Evolutionary conservation across 2,329 filamentous ascomycete species (phyloP).

Genomic region (Didymella exigua): DNA sequence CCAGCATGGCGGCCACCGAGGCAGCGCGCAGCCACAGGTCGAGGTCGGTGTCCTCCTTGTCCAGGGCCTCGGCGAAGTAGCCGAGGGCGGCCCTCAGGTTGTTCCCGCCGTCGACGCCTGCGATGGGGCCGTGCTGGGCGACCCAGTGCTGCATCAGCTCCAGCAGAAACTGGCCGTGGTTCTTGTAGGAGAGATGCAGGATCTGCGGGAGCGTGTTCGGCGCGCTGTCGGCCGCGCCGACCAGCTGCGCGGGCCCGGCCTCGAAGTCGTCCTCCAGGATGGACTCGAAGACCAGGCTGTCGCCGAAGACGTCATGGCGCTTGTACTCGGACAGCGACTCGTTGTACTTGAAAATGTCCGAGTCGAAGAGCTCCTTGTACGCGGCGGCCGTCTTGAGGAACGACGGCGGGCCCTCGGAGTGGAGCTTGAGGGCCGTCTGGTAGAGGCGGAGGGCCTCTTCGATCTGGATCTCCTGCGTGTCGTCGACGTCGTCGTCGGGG

Average conservation of each 20-base stretch:
- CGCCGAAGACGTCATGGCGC: constrained; percentile 64
- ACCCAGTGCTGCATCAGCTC: constrained; percentile 68
- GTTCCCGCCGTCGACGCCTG: constrained; percentile 39
- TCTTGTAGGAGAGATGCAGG: constrained; percentile 92
- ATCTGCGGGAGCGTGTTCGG: constrained; percentile 86
- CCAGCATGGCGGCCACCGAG: constrained; percentile 61
- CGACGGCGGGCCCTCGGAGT: constrained; percentile 80
- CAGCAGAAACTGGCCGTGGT: constrained; percentile 89
- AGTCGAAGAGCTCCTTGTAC: constrained; percentile 83
- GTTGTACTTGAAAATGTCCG: constrained; percentile 91
- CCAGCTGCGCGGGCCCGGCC: constrained; percentile 51
- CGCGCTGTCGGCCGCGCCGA: constrained; percentile 71
- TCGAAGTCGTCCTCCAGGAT: constrained; percentile 49
- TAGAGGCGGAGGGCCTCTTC: constrained; percentile 96
- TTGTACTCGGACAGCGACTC: constrained; percentile 86
- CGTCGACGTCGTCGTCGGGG: constrained; percentile 87
- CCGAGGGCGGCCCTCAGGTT: constrained; percentile 48
- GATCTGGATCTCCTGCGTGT: constrained; percentile 94
- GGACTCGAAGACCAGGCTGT: constrained; percentile 50
- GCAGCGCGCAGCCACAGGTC: constrained; percentile 68
- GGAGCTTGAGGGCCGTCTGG: constrained; percentile 86
- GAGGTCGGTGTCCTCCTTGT: constrained; percentile 68
- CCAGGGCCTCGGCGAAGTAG: constrained; percentile 66
- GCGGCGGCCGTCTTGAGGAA: constrained; percentile 79
- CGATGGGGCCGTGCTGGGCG: constrained; percentile 39